phyloP scores from a whole-genome alignment of 169 alveolate species.

The Babesia gibsoni region DNA sequence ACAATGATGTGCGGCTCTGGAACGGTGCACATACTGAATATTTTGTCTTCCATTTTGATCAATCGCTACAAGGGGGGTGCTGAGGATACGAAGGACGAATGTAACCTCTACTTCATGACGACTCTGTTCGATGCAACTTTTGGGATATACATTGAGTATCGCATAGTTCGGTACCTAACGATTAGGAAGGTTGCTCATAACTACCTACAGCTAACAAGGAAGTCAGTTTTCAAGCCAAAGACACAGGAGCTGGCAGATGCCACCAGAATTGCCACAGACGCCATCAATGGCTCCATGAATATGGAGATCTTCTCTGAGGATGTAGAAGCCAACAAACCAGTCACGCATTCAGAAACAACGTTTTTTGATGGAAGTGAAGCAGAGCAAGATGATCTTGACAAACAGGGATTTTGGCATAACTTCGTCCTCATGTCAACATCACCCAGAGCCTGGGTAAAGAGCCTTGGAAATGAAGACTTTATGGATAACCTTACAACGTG shows the following conservation, averaged over 20 bases:
- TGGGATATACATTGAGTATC: slow-evolving; percentile 69
- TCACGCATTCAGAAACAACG: neutral
- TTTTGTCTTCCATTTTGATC: slow-evolving; percentile 63
- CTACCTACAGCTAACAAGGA: slow-evolving; percentile 51
- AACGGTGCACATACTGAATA: slow-evolving; percentile 69
- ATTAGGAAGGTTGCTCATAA: slow-evolving; percentile 55
- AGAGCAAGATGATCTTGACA: neutral
- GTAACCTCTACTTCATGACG: slow-evolving; percentile 72
- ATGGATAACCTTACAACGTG: slow-evolving; percentile 44
- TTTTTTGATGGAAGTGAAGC: neutral
- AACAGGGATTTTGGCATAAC: slow-evolving; percentile 14
- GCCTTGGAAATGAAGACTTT: slow-evolving; percentile 28
- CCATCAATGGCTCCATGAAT: neutral
- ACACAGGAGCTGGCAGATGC: slow-evolving; percentile 59
- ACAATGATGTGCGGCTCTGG: slow-evolving; percentile 71
- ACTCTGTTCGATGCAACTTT: slow-evolving; percentile 72
- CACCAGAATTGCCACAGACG: slow-evolving; percentile 38
- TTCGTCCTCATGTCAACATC: neutral
- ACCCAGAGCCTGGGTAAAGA: slow-evolving; percentile 23
- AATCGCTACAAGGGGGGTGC: slow-evolving; percentile 24
- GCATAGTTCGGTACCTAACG: slow-evolving; percentile 51
- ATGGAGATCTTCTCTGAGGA: slow-evolving; percentile 5
- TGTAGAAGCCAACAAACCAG: slow-evolving; percentile 2
- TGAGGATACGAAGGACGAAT: slow-evolving; percentile 58
- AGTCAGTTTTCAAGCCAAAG: slow-evolving; percentile 57